phyloP scores from a whole-genome alignment of 2,329 filamentous ascomycete genomes.

The Aspergillus pseudotamarii region DNA sequence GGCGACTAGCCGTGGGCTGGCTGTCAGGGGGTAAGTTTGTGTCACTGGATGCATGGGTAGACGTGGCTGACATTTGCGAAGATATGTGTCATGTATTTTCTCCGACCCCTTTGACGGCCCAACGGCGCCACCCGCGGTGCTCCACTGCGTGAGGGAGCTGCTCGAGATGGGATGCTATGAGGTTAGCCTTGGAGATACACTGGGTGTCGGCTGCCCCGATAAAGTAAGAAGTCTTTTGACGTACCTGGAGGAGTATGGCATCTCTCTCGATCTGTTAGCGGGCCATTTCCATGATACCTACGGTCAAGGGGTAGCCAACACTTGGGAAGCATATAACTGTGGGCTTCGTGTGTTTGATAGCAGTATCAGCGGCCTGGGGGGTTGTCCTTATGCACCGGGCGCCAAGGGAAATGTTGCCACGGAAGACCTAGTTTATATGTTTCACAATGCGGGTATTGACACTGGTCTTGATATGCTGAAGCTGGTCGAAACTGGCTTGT shows the following conservation, averaged over 20 bases:
- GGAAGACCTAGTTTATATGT: constrained; percentile 79
- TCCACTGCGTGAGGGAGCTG: constrained; percentile 59
- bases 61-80: not conserved
- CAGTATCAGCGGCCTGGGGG: constrained; percentile 78
- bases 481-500: constrained; percentile 69
- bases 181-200: constrained; percentile 87
- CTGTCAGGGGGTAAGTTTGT: constrained; percentile 37
- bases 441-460: constrained; percentile 62
- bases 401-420: constrained; percentile 86
- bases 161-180: constrained; percentile 88
- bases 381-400: constrained; percentile 82
- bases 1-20: constrained; percentile 31
- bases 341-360: constrained; percentile 79
- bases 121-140: constrained; percentile 52
- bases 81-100: constrained; percentile 47
- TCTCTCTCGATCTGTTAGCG: constrained; percentile 71
- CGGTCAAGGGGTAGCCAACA: constrained; percentile 82
- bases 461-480: constrained; percentile 69
- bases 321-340: constrained; percentile 73
- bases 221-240: constrained; percentile 35
- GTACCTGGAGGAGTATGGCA: constrained; percentile 48
- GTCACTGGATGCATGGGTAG: not conserved
- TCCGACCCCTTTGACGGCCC: constrained; percentile 55
- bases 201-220: constrained; percentile 75
- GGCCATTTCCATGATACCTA: constrained; percentile 92